phyloP scores from a whole-genome alignment of 768 basidiomycete genomes.

The Suillus cothurnatus region DNA sequence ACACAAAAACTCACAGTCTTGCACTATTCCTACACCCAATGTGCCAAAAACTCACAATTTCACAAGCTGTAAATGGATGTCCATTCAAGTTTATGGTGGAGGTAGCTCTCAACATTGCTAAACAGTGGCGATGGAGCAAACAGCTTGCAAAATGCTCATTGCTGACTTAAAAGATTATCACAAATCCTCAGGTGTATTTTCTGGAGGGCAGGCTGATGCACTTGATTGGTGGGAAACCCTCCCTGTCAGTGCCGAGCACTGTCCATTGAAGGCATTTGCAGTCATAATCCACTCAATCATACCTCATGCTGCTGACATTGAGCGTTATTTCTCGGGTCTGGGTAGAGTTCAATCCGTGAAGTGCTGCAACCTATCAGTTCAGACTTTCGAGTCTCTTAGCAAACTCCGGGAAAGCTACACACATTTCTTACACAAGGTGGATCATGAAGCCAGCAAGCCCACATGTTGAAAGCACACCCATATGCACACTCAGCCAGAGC shows the following conservation, averaged over 20 bases:
- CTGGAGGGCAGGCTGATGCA: slow-evolving; percentile 22
- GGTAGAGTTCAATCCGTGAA: no score
- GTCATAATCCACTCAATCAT: no score
- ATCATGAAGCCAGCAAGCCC: slow-evolving; percentile 10
- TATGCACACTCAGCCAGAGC: slow-evolving; percentile 21
- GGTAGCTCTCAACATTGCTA: slow-evolving; percentile 23
- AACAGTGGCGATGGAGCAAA: slow-evolving; percentile 30
- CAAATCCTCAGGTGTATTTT: slow-evolving; percentile 24
- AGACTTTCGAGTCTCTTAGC: no score
- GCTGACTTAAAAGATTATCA: slow-evolving; percentile 29
- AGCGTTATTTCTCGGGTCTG: no score
- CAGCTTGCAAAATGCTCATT: slow-evolving; percentile 20
- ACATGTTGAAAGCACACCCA: slow-evolving; percentile 19
- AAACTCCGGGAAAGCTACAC: background rate
- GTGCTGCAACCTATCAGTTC: no score
- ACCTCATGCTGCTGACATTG: no score
- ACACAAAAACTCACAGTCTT: slow-evolving; percentile 35
- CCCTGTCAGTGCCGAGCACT: slow-evolving; percentile 3
- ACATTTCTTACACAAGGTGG: background rate
- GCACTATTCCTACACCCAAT: slow-evolving; percentile 38
- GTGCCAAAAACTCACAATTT: slow-evolving; percentile 38
- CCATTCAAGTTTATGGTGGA: slow-evolving; percentile 16
- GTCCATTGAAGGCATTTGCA: slow-evolving; percentile 7
- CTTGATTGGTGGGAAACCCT: slow-evolving; percentile 34
- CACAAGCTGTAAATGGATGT: slow-evolving; percentile 18